Base-by-base conservation (phyloP, 2,329 filamentous ascomycete genomes). In the Fonsecaea multimorphosa region DNA sequence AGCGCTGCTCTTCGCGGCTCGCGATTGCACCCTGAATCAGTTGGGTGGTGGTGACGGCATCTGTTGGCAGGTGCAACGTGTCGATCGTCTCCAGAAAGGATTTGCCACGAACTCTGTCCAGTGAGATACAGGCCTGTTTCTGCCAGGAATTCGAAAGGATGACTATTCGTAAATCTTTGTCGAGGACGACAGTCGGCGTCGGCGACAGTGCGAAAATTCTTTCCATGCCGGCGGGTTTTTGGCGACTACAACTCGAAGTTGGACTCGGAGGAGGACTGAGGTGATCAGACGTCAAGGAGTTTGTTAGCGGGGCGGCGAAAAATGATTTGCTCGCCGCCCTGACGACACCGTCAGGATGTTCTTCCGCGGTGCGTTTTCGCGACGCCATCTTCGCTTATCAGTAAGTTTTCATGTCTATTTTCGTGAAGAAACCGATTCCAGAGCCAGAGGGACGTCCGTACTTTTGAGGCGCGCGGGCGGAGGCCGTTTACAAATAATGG, bases 81-180 rank as follows among this genome's bases (percentile, higher is more conserved):
- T 75, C 72, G 24, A 79, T 69, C 24, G 83, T 61, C n/a, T 80
- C 77, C 68, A 80, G 74, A 34, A 82, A 76, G 63, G 74, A 76
- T 32, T 68, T 64, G 6, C 77, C 77, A 24, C 82, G 40, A 9
- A 80, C 70, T 29, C 76, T 70, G 5, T 78, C 74, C 53, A 78
- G 75, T 19, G 71, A 59, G 44, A 73, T 63, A 19, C 74, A 66
- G 53, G 76, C 79, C 24, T 79, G 67, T 4, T 70, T 62, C 24
- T 78, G 70, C 70, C 81, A 80, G 66, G 79, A 81, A 36, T 80
- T 74, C 2, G 83, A 85, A 2, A 80, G 77, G 58, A 82, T 73
- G 22, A 78, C 40, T n/a, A 81, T 70, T n/a, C 68, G 72, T 14
- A 79, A 68, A 7, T 75, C 71, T 5, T 74, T 68, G 63, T 81